These are phyloP conservation scores for Camellia lanceoleosa DNA, from an alignment of 148 eudicot genomes.

Conservation along the genomic window DNA sequence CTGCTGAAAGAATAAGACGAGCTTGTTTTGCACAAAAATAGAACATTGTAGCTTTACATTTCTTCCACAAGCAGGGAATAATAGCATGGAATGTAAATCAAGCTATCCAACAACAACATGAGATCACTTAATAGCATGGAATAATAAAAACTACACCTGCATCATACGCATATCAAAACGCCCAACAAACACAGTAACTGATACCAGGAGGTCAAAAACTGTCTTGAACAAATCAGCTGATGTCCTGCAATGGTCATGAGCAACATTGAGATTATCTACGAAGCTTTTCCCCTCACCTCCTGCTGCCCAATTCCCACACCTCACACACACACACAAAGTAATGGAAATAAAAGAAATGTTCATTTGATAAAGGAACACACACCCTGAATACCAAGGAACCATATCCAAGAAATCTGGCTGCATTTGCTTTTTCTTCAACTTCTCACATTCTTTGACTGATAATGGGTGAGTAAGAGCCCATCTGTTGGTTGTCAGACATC, in stretches of 20 bases:
- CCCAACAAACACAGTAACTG: constrained; percentile 94
- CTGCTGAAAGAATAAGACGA: neutral
- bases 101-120: neutral
- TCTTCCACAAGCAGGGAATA: neutral
- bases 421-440: constrained; percentile 66
- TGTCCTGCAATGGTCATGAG: constrained; percentile 56
- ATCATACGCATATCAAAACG: constrained; percentile 99
- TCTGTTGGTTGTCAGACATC: constrained; percentile 44
- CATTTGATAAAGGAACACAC: constrained; percentile 22
- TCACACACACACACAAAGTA: constrained; percentile 6
- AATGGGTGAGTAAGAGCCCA: constrained; percentile 99
- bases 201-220: constrained; percentile 92
- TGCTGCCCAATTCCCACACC: constrained; percentile 4
- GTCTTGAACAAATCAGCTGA: constrained; percentile 99
- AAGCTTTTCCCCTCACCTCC: neutral
- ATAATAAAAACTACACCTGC: constrained; percentile 57
- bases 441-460: constrained; percentile 66
- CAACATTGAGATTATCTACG: neutral
- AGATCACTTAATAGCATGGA: neutral
- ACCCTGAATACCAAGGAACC: constrained; percentile 99
- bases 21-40: neutral
- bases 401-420: constrained; percentile 92
- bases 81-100: neutral
- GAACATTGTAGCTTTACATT: neutral
- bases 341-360: neutral